phyloP scores from a whole-genome alignment of 805 yeast species.

The Kodamaea nitidulidarum region DNA sequence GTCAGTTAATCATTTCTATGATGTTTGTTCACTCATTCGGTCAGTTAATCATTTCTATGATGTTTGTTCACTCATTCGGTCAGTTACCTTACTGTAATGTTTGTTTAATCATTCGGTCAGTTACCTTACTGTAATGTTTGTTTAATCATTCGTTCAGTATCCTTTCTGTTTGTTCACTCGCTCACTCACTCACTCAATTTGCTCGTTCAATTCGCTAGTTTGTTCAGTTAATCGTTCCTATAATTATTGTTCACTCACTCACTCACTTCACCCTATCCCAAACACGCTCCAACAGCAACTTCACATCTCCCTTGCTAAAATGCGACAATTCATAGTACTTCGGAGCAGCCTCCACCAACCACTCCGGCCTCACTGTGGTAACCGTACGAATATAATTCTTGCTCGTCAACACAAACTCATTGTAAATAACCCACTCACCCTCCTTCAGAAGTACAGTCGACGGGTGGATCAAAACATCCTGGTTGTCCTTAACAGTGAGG shows the following conservation, averaged over 20 bases:
- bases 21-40: no score
- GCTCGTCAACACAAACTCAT: slow-evolving; percentile 91
- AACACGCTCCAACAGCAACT: slow-evolving; percentile 60
- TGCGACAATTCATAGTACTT: slow-evolving; percentile 60
- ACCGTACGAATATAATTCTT: slow-evolving; percentile 94
- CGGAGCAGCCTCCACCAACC: slow-evolving; percentile 83
- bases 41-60: no score
- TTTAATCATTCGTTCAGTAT: no score
- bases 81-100: no score
- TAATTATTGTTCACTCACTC: neutral
- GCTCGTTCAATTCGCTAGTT: neutral
- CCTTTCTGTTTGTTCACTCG: neutral
- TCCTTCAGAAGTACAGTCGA: slow-evolving; percentile 85
- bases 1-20: no score
- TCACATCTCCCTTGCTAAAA: slow-evolving; percentile 68
- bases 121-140: no score
- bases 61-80: no score
- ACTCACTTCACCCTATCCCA: slow-evolving; percentile 9
- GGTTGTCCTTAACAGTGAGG: slow-evolving; percentile 90
- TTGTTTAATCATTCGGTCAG: no score
- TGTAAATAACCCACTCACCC: slow-evolving; percentile 90
- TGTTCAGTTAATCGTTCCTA: neutral
- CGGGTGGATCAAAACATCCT: slow-evolving; percentile 92
- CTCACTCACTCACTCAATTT: neutral
- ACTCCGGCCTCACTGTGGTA: slow-evolving; percentile 83